Evolutionary conservation across 139 green algal species (phyloP), one percentile per base, ranked within the genome.

Genomic region (Haematococcus lacustris): DNA sequence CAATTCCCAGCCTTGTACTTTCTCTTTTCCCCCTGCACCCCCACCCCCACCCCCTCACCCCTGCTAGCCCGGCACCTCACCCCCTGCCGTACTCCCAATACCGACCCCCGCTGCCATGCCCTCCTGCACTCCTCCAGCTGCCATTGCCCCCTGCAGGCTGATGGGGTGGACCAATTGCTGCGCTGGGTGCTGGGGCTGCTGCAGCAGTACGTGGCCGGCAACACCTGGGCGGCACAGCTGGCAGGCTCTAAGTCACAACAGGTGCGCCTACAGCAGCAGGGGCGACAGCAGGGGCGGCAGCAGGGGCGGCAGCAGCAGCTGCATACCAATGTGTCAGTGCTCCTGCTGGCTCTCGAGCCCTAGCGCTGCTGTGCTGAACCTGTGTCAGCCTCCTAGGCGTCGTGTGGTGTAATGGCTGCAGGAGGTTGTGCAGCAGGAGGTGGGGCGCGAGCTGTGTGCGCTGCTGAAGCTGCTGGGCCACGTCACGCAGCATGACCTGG

Each of bases 381-480:
- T n/a, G n/a, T n/a, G n/a, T n/a, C n/a, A n/a, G n/a, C n/a, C n/a
- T n/a, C n/a, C n/a, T n/a, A n/a, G n/a, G n/a, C n/a, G n/a, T n/a
- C n/a, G n/a, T n/a, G n/a, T n/a, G n/a, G n/a, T n/a, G n/a, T n/a
- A n/a, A n/a, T n/a, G n/a, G 3, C 74, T 86, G 33, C 57, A 67
- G 4, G 76, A 76, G 0, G 79, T 82, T 6, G 71, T 61, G 3
- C 43, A 81, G 41, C 37, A 66, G 30, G 88, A 92, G 68, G 74
- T 75, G 35, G 90, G 84, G 64, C 82, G 82, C 5, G 89, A 95
- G 66, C 70, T 97, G 38, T 63, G 83, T 0, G 91, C 93, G 7
- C 81, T 97, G 43, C 82, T 97, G 30, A 76, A 80, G 76, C 83
- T 97, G 66, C 81, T 97, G 26, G 89, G 80, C 47, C 80, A 91